Percentiles rank a stretch among this genome's conserved stretches.
Conservation (phyloP, 805 yeast species). For the Clavispora carvajalis region DNA sequence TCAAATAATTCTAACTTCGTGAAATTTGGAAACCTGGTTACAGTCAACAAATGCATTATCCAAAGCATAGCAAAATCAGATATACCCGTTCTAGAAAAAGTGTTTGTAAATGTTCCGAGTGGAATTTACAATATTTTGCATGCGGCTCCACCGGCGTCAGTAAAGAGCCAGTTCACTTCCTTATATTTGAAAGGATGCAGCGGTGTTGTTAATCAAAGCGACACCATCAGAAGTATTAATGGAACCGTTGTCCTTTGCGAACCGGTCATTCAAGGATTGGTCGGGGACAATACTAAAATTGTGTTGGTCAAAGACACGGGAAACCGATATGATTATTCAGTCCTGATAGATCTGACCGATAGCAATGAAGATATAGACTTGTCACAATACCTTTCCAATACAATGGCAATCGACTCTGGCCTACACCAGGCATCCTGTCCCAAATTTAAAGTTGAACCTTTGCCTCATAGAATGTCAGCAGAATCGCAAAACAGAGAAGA, state of each 20-base stretch:
- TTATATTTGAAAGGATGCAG: constrained; percentile 19
- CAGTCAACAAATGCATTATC: constrained; percentile 36
- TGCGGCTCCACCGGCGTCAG: constrained; percentile 23
- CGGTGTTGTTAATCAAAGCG: constrained; percentile 37
- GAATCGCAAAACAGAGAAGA: constrained; percentile 28
- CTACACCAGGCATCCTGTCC: not conserved
- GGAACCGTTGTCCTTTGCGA: constrained; percentile 60
- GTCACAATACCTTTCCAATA: constrained; percentile 29
- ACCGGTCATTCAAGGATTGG: constrained; percentile 65
- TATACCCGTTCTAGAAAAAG: constrained; percentile 38
- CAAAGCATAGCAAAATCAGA: constrained; percentile 25
- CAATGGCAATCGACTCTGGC: constrained; percentile 17
- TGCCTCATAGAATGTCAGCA: constrained; percentile 23
- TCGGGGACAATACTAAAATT: constrained; percentile 45
- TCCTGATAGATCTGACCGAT: constrained; percentile 1
- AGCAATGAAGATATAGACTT: constrained; percentile 17
- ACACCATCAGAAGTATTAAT: constrained; percentile 36
- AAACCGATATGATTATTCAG: constrained; percentile 2
- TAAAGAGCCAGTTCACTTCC: constrained; percentile 30
- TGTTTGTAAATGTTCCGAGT: constrained; percentile 45
- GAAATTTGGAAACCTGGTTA: constrained; percentile 33
- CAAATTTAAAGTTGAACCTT: constrained; percentile 23
- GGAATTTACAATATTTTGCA: constrained; percentile 33
- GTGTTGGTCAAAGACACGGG: constrained; percentile 43
- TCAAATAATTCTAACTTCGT: constrained; percentile 33